These are phyloP conservation scores for Tylopilus cervinicoccineus DNA, from an alignment of 768 basidiomycete genomes.

Conservation along the genomic window DNA sequence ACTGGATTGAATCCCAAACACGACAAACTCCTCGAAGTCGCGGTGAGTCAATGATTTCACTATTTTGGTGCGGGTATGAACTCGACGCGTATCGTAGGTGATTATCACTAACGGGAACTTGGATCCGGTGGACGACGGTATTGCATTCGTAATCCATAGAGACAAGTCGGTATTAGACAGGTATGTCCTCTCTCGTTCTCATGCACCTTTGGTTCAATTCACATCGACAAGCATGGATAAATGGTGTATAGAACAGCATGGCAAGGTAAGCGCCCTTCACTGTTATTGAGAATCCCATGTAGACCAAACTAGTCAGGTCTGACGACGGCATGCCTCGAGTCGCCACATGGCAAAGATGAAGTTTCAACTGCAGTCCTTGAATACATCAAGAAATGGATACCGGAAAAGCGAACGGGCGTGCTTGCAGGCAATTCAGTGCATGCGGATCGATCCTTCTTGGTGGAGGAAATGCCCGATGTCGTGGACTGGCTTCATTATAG, in stretches of 20 bases:
- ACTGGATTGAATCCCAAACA: conserved; percentile 66
- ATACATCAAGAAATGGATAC: conserved; percentile 87
- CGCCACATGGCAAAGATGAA: conserved; percentile 55
- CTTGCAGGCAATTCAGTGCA: conserved; percentile 91
- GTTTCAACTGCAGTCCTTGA: conserved; percentile 60
- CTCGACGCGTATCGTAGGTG: conserved; percentile 45
- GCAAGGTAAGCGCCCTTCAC: conserved; percentile 43
- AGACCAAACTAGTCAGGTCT: conserved; percentile 64
- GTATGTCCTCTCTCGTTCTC: conserved; percentile 38
- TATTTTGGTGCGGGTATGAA: not conserved
- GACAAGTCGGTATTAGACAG: conserved; percentile 65
- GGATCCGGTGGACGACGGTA: conserved; percentile 73
- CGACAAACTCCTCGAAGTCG: conserved; percentile 79
- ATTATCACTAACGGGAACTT: conserved; percentile 86
- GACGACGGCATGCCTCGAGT: conserved; percentile 72
- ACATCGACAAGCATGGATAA: conserved; percentile 62
- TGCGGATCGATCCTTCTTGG: conserved; percentile 69
- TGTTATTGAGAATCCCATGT: not conserved
- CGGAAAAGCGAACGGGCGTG: conserved; percentile 53
- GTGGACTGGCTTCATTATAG: conserved; percentile 81
- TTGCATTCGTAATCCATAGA: conserved; percentile 71
- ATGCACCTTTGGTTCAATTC: not conserved
- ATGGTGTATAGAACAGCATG: conserved; percentile 87
- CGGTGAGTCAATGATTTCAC: conserved; percentile 32
- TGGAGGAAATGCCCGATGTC: conserved; percentile 76